Conservation (phyloP, 805 yeast species). For the Wickerhamiella hasegawae region DNA sequence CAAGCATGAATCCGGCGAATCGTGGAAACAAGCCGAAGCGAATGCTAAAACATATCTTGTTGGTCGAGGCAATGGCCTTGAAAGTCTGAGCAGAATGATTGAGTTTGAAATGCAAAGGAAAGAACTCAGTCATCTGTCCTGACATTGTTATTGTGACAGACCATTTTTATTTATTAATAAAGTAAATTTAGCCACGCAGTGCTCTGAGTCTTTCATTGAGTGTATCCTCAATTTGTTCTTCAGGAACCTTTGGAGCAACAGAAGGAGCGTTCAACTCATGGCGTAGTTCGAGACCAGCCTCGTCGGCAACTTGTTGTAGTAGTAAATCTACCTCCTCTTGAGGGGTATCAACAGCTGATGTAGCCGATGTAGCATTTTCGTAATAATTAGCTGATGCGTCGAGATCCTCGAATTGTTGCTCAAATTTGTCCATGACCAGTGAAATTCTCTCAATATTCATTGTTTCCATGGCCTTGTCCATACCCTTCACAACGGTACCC, state of each 20-base stretch:
- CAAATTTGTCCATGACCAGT: constrained; percentile 93
- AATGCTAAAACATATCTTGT: constrained; percentile 2
- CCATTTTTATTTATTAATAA: neutral
- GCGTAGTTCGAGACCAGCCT: constrained; percentile 85
- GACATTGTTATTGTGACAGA: no score
- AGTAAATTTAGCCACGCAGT: constrained; percentile 38
- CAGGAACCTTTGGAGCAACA: constrained; percentile 37
- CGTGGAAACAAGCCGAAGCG: neutral
- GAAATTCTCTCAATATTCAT: constrained; percentile 92
- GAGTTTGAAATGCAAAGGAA: no score
- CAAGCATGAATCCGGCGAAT: constrained; percentile 3
- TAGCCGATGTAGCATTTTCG: constrained; percentile 75
- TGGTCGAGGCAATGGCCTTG: no score
- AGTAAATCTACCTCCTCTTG: constrained; percentile 88
- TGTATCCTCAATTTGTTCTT: constrained; percentile 63
- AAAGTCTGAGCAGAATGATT: no score
- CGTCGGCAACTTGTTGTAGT: constrained; percentile 88
- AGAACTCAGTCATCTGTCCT: no score
- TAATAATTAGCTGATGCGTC: constrained; percentile 90
- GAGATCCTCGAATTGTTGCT: constrained; percentile 85
- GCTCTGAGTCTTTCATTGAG: constrained; percentile 84
- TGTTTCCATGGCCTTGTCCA: constrained; percentile 90
- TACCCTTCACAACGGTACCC: constrained; percentile 83
- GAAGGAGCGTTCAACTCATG: constrained; percentile 48
- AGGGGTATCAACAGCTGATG: constrained; percentile 80